These are phyloP conservation scores for Delitschia confertaspora DNA, from an alignment of 495 filamentous ascomycete species.

Conservation along the genomic window DNA sequence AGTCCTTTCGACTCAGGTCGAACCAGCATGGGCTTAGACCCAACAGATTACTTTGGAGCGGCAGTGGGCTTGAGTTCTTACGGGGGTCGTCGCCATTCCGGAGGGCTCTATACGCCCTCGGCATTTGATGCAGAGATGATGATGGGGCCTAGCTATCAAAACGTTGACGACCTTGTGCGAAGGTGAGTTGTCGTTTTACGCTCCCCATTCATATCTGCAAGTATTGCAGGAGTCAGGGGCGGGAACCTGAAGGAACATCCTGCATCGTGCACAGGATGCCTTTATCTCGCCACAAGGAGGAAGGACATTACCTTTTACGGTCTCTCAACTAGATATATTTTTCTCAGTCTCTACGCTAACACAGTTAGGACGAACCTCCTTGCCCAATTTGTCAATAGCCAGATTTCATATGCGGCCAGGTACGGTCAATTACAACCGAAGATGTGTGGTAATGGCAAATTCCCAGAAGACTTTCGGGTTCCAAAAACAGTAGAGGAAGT, in stretches of 20 bases:
- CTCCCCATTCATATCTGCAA: not conserved
- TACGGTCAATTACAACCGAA: constrained; percentile 35
- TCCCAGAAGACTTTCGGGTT: constrained; percentile 29
- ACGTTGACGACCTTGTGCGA: constrained; percentile 21
- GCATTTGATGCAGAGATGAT: constrained; percentile 19
- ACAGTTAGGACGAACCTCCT: constrained; percentile 31
- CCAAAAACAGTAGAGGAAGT: constrained; percentile 31
- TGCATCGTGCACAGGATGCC: no score
- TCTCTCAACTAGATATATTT: no score
- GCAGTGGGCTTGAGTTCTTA: constrained; percentile 13
- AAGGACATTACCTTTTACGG: no score
- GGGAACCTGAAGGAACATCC: no score
- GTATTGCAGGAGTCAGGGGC: no score
- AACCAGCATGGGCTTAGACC: constrained; percentile 18
- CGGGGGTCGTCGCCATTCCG: not conserved
- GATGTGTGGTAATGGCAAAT: constrained; percentile 31
- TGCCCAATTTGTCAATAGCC: constrained; percentile 31
- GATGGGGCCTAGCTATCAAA: constrained; percentile 5
- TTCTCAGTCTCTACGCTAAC: not conserved
- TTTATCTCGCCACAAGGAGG: no score
- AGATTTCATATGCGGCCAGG: constrained; percentile 14
- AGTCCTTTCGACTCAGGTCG: constrained; percentile 10
- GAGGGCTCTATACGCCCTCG: constrained; percentile 10
- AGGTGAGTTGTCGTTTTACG: constrained; percentile 8
- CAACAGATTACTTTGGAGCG: constrained; percentile 18